These are phyloP conservation scores for Conringia planisiliqua DNA, from an alignment of 345 rosid genomes.

Conservation along the genomic window DNA sequence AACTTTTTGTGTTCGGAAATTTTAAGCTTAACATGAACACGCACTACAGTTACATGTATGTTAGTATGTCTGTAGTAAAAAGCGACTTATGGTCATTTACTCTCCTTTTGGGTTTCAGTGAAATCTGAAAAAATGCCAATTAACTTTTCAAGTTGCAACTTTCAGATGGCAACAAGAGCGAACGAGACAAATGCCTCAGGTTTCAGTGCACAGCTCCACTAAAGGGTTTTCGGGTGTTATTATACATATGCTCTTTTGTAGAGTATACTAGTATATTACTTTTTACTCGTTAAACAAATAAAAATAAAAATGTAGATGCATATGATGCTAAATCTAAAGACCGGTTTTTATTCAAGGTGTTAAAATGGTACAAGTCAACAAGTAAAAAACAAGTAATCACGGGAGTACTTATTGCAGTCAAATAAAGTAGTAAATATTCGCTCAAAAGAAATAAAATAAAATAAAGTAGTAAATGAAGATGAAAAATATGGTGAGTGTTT, in stretches of 20 bases:
- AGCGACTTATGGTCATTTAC: neutral
- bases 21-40: neutral
- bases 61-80: neutral
- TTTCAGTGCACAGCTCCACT: slow-evolving; percentile 28
- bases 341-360: too few species aligned
- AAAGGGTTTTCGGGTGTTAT: neutral
- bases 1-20: neutral
- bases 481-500: neutral
- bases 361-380: neutral
- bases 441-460: too few species aligned
- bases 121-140: neutral
- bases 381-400: neutral
- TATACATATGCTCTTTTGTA: neutral
- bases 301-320: neutral
- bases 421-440: neutral
- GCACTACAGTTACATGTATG: neutral
- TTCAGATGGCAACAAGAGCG: slow-evolving; percentile 25
- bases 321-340: too few species aligned
- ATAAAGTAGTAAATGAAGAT: neutral
- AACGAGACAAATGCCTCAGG: slow-evolving; percentile 27
- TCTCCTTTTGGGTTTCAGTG: slow-evolving; percentile 32
- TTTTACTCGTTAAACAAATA: neutral
- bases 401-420: neutral
- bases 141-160: slow-evolving; percentile 15
- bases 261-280: neutral